These are phyloP conservation scores for Termitomyces sp. DNA, from an alignment of 768 basidiomycete species.

Conservation along the genomic window DNA sequence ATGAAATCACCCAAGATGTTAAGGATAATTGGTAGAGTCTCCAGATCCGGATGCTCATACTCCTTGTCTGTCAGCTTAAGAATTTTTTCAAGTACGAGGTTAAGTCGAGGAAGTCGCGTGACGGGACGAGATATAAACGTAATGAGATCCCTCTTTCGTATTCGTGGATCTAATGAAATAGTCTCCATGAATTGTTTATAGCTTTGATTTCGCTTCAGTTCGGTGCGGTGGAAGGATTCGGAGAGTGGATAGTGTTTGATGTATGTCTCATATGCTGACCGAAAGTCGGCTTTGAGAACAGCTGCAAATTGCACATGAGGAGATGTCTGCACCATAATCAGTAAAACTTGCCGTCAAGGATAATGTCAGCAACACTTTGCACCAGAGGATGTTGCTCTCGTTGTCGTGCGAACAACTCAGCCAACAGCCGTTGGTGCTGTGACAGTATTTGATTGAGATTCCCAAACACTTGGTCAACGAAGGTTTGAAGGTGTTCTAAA, in stretches of 20 bases:
- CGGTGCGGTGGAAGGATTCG: constrained; percentile 76
- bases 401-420: constrained; percentile 74
- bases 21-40: constrained; percentile 70
- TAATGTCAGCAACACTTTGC: constrained; percentile 78
- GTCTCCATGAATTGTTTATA: constrained; percentile 69
- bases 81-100: constrained; percentile 68
- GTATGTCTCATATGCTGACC: constrained; percentile 70
- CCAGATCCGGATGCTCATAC: constrained; percentile 74
- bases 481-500: constrained; percentile 49
- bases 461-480: constrained; percentile 80
- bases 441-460: constrained; percentile 68
- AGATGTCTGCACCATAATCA: neutral
- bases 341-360: constrained; percentile 63
- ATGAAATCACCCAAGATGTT: constrained; percentile 67
- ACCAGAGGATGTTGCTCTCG: constrained; percentile 82
- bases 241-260: constrained; percentile 88
- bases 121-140: constrained; percentile 85
- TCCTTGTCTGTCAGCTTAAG: constrained; percentile 61
- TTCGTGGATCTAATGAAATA: constrained; percentile 58
- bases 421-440: constrained; percentile 68
- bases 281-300: constrained; percentile 46
- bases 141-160: constrained; percentile 72
- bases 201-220: constrained; percentile 60
- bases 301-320: constrained; percentile 24
- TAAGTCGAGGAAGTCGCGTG: constrained; percentile 81